phyloP scores from a whole-genome alignment of 164 flowering plant species.

The Chimonanthus praecox region DNA sequence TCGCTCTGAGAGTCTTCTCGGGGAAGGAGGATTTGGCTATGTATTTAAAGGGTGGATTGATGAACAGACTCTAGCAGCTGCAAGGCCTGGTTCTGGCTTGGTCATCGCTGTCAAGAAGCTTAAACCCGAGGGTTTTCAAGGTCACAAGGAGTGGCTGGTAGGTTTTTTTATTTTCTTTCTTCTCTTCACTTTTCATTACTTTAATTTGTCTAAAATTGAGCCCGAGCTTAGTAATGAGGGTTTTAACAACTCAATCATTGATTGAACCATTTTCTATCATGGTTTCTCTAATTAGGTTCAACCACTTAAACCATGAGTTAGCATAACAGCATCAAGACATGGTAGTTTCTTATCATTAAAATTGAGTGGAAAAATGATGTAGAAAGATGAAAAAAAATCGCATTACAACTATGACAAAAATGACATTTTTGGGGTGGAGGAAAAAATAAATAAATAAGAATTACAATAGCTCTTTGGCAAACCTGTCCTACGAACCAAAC shows the following conservation, averaged over 20 bases:
- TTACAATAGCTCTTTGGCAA: neutral
- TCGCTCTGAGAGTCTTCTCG: conserved; percentile 74
- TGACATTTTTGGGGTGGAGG: too few relatives aligned
- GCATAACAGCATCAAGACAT: too few relatives aligned
- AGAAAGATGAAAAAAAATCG: too few relatives aligned
- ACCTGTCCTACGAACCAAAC: neutral
- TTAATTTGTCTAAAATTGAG: neutral
- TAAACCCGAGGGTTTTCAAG: conserved; percentile 78
- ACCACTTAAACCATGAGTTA: too few relatives aligned
- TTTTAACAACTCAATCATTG: too few relatives aligned
- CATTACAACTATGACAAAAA: too few relatives aligned
- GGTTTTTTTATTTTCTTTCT: neutral
- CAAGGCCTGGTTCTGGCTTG: conserved; percentile 69
- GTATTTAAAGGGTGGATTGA: conserved; percentile 94
- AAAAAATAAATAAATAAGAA: too few relatives aligned
- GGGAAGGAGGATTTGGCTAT: conserved; percentile 90
- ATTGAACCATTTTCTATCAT: too few relatives aligned
- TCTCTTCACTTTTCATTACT: neutral
- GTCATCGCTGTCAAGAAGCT: conserved; percentile 87
- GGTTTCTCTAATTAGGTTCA: too few relatives aligned
- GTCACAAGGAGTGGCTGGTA: conserved; percentile 52
- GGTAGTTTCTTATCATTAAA: too few relatives aligned
- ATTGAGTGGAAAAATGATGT: too few relatives aligned
- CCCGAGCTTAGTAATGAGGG: neutral
- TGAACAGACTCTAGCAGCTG: conserved; percentile 56